Base-by-base conservation (phyloP, 148 eudicot species). In the Rhododendron vialii region DNA sequence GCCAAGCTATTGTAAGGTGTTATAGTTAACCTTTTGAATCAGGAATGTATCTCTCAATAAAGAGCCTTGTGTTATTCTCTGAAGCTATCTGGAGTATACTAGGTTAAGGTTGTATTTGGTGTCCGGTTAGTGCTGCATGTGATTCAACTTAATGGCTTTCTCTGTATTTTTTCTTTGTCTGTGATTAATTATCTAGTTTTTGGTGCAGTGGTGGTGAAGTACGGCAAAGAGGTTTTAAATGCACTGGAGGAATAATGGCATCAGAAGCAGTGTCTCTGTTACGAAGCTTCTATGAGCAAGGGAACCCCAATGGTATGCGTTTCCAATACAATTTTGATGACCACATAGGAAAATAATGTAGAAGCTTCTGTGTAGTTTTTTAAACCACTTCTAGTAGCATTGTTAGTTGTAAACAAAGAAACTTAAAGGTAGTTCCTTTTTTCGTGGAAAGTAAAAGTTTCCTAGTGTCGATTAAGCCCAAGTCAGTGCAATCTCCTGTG, bases 211-310 rank as follows among this genome's bases (percentile, higher is more conserved):
- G 86, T 55, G 90, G 82, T 36, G 73, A 28, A 22, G 59, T 84
- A 0, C 24, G 28, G 38, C 84, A 84, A 22, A 88, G 69, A 82
- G 92, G 94, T 53, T 96, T 90, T 81, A 94, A 94, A 88, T 94
- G 95, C 84, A 90, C 88, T 10, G 98, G 98, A 84, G 98, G 98
- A 85, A 87, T 95, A 81, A 93, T 92, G 98, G 99, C 98, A 28
- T 61, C 90, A 14, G 96, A 96, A 91, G 96, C 98, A 59, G 91
- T 96, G 38, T 83, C 94, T 82, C 92, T 95, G 78, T 88, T 96
- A 10, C 89, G 92, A 88, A 88, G 80, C 69, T 95, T 96, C 82
- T 95, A 96, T 89, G 97, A 96, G 88, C 96, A 92, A 81, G 98
- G 99, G 78, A 96, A 96, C 87, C 98, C 98, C 82, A 95, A 93